A percentile compares a stretch with the other conserved stretches of the same genome.
Evolutionary conservation across 2,329 filamentous ascomycete genomes (phyloP).

Genomic region (Xylariaceae sp.): DNA sequence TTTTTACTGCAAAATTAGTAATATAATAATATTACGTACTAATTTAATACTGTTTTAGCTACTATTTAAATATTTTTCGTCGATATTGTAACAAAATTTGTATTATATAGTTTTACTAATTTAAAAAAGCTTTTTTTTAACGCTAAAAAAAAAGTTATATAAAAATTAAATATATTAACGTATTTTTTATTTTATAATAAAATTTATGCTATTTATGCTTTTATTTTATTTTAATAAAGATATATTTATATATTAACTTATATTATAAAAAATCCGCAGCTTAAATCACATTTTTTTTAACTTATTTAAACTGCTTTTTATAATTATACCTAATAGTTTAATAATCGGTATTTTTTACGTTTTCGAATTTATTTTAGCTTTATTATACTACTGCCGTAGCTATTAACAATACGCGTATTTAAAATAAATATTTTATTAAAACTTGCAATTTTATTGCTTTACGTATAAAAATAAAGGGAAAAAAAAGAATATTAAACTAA

Average conservation of each 20-base stretch:
- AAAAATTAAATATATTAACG: not conserved
- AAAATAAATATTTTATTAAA: constrained; percentile 11
- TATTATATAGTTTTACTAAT: not conserved
- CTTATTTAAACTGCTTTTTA: constrained; percentile 16
- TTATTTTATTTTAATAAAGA: too few species aligned
- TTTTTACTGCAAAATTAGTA: constrained; percentile 18
- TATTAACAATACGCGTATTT: constrained; percentile 9
- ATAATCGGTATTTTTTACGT: constrained; percentile 8
- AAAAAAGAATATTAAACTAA: too few species aligned
- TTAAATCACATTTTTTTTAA: constrained; percentile 14
- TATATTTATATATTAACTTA: not conserved
- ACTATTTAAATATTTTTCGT: constrained; percentile 12
- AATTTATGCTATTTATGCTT: too few species aligned
- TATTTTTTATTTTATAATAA: not conserved
- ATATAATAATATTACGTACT: constrained; percentile 17
- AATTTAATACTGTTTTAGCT: constrained; percentile 14
- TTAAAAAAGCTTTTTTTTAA: not conserved
- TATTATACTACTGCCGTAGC: not conserved
- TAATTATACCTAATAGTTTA: constrained; percentile 1
- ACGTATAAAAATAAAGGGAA: not conserved
- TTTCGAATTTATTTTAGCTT: constrained; percentile 6
- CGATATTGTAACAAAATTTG: not conserved
- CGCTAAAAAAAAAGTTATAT: not conserved
- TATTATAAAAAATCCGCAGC: constrained; percentile 17
- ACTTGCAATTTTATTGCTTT: constrained; percentile 14